phyloP scores from a whole-genome alignment of 2,329 filamentous ascomycete species.

The Diaporthe caulivora region DNA sequence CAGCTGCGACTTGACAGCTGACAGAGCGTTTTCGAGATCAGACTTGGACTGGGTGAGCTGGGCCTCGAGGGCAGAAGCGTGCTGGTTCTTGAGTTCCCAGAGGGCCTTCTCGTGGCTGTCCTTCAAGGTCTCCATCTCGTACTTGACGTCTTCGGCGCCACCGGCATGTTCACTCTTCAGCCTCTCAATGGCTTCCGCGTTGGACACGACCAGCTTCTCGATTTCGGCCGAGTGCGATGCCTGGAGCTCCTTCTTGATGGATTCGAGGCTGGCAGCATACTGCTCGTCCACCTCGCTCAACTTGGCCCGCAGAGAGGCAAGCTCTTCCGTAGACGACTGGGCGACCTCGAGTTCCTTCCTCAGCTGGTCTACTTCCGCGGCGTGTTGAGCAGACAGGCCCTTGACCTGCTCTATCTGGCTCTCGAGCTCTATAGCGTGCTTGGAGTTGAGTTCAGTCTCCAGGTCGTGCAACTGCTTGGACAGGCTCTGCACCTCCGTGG shows the following conservation, averaged over 20 bases:
- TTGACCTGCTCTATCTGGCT: constrained; percentile 50
- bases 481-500: constrained; percentile 45
- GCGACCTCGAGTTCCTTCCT: constrained; percentile 50
- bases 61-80: constrained; percentile 51
- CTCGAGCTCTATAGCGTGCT: constrained; percentile 51
- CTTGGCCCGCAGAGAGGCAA: constrained; percentile 47
- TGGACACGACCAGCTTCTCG: constrained; percentile 58
- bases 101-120: constrained; percentile 53
- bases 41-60: constrained; percentile 52
- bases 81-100: constrained; percentile 58
- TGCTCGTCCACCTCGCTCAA: constrained; percentile 51
- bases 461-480: constrained; percentile 37
- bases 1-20: constrained; percentile 55
- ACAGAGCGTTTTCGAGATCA: constrained; percentile 53
- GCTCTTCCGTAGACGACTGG: constrained; percentile 48
- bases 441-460: constrained; percentile 39
- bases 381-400: constrained; percentile 50
- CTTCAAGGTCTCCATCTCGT: constrained; percentile 53
- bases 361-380: constrained; percentile 52
- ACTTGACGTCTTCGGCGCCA: constrained; percentile 50
- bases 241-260: constrained; percentile 56
- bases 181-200: constrained; percentile 56
- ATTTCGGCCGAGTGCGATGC: constrained; percentile 59
- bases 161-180: constrained; percentile 52
- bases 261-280: constrained; percentile 52